Conservation (phyloP, 2,329 filamentous ascomycete genomes). For the Aureobasidium sp. region DNA sequence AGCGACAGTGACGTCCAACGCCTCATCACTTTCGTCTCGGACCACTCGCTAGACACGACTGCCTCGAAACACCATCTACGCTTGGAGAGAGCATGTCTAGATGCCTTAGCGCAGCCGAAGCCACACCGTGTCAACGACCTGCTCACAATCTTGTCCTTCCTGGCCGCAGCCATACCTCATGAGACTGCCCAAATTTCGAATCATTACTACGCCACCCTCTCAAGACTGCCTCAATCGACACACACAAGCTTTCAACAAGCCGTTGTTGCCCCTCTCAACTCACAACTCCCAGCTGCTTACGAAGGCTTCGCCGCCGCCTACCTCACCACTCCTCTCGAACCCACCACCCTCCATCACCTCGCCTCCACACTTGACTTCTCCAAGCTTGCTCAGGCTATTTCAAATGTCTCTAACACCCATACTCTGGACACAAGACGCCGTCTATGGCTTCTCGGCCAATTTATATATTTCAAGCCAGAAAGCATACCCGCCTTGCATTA, state of each 20-base stretch:
- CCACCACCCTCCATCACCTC: conserved; percentile 20
- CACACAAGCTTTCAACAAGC: conserved; percentile 21
- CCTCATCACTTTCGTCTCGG: conserved; percentile 28
- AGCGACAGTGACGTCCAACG: conserved; percentile 31
- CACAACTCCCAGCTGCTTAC: conserved; percentile 26
- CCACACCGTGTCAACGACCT: not conserved
- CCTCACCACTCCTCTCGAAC: conserved; percentile 20
- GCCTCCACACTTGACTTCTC: conserved; percentile 17
- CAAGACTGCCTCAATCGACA: conserved; percentile 16
- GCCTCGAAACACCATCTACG: conserved; percentile 34
- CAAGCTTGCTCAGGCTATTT: not conserved
- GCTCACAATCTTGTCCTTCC: conserved; percentile 6
- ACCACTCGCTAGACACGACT: not conserved
- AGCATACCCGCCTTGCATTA: conserved; percentile 31
- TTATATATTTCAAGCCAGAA: conserved; percentile 36
- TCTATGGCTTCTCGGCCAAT: conserved; percentile 50
- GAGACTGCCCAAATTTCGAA: conserved; percentile 13
- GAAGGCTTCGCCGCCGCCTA: conserved; percentile 32
- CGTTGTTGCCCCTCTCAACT: conserved; percentile 23
- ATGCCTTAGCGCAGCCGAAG: conserved; percentile 17
- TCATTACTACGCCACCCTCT: conserved; percentile 25
- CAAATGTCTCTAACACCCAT: not conserved
- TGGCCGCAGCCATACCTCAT: not conserved
- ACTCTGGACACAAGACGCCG: conserved; percentile 21
- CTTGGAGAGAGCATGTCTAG: conserved; percentile 32